A percentile compares a stretch with the other conserved stretches of the same genome.
These are phyloP conservation scores for Russula emetica DNA, from an alignment of 768 basidiomycete species.

Conservation along the genomic window DNA sequence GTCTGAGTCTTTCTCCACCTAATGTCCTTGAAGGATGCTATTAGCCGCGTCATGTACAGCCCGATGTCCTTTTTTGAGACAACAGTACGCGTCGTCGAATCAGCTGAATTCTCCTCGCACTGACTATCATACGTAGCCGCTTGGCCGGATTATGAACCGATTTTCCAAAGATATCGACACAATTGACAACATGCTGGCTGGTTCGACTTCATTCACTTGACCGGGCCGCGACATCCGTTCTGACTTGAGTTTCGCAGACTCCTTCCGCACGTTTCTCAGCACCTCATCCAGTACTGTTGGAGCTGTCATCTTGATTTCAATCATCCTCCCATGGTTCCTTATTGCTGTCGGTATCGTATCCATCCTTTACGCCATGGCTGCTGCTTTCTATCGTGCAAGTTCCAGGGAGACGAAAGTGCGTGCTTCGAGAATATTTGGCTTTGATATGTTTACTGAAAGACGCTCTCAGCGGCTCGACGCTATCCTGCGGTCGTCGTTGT, in stretches of 20 bases:
- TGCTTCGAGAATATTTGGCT: not conserved
- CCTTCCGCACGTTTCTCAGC: constrained; percentile 64
- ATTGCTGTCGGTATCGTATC: constrained; percentile 62
- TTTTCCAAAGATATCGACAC: constrained; percentile 87
- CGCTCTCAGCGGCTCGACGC: constrained; percentile 59
- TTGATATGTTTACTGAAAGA: constrained; percentile 4
- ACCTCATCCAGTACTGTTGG: constrained; percentile 67
- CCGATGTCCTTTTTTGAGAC: constrained; percentile 92
- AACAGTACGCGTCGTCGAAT: constrained; percentile 44
- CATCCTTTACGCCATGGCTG: constrained; percentile 62
- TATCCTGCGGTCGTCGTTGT: constrained; percentile 76
- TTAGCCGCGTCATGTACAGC: constrained; percentile 70
- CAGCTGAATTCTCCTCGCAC: constrained; percentile 17
- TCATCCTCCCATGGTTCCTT: constrained; percentile 80
- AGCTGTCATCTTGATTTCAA: constrained; percentile 72
- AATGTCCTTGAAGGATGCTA: constrained; percentile 44
- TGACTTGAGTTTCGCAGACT: constrained; percentile 40
- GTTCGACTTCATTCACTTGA: constrained; percentile 32
- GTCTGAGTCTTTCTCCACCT: not conserved
- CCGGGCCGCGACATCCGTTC: not conserved
- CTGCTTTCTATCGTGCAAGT: constrained; percentile 78
- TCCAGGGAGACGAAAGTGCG: constrained; percentile 77
- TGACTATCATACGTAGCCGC: constrained; percentile 43
- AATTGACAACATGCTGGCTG: constrained; percentile 67
- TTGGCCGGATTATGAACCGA: constrained; percentile 86